These are phyloP conservation scores for Xylariaceae sp. DNA, from an alignment of 2,329 filamentous ascomycete species.

Conservation along the genomic window DNA sequence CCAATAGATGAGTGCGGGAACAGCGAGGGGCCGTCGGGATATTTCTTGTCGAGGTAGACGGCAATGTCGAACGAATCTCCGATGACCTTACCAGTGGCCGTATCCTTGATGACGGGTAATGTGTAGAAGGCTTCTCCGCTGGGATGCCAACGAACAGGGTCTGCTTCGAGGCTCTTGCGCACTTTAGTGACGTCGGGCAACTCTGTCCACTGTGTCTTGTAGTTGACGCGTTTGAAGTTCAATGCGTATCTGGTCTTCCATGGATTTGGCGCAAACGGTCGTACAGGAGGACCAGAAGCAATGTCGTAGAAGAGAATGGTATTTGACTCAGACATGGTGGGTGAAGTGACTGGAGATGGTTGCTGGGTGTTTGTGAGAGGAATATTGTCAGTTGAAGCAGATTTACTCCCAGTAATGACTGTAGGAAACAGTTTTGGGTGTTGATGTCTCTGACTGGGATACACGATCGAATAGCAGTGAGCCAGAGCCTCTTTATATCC, in stretches of 20 bases:
- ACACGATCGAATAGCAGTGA: too few species aligned
- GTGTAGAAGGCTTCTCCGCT: constrained; percentile 58
- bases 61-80: constrained; percentile 67
- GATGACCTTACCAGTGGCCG: constrained; percentile 33
- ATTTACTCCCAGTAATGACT: too few species aligned
- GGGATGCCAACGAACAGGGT: constrained; percentile 48
- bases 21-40: constrained; percentile 42
- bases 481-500: too few species aligned
- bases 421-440: too few species aligned
- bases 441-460: too few species aligned
- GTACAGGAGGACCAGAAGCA: constrained; percentile 27
- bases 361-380: too few species aligned
- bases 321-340: constrained; percentile 2
- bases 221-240: constrained; percentile 36
- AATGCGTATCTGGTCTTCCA: constrained; percentile 33
- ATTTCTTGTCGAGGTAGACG: constrained; percentile 49
- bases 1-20: constrained; percentile 36
- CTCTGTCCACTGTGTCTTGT: constrained; percentile 42
- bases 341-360: background rate
- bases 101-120: constrained; percentile 52
- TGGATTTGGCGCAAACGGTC: constrained; percentile 27
- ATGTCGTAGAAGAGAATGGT: constrained; percentile 40
- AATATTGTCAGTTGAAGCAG: too few species aligned
- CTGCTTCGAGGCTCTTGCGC: constrained; percentile 41
- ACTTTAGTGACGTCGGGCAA: constrained; percentile 47